Percentiles rank a stretch among this genome's conserved stretches.
Conservation (phyloP, 2,329 filamentous ascomycete species). For the Fusarium redolens region DNA sequence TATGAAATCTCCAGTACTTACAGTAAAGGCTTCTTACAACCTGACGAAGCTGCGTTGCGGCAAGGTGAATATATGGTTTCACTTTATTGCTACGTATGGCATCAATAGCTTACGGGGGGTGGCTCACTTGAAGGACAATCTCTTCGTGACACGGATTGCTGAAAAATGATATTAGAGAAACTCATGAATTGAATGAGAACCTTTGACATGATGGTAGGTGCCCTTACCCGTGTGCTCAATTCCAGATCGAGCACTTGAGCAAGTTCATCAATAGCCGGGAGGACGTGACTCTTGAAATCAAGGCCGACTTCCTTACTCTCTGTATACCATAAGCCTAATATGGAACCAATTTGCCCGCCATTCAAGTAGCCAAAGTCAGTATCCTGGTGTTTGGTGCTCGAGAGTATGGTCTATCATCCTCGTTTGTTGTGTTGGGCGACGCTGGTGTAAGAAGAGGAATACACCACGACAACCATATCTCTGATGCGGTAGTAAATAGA, state of each 20-base stretch:
- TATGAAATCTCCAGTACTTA: no score
- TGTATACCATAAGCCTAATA: rapidly evolving
- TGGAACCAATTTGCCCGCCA: no score
- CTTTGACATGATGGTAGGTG: rapidly evolving
- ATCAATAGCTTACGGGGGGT: neutral
- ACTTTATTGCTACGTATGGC: neutral
- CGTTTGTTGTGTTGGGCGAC: neutral
- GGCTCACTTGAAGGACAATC: neutral
- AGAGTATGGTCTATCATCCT: neutral
- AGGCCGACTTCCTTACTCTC: neutral
- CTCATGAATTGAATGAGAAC: rapidly evolving
- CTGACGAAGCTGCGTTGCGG: rapidly evolving
- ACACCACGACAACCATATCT: neutral
- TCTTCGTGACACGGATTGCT: neutral
- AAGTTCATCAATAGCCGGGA: neutral
- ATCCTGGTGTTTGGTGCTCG: neutral
- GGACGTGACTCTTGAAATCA: neutral
- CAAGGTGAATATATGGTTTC: neutral
- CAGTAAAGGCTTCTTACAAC: rapidly evolving
- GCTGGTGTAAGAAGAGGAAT: neutral
- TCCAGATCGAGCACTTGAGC: neutral
- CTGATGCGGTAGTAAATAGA: rapidly evolving
- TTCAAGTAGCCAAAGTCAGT: no score
- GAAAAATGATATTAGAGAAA: neutral
- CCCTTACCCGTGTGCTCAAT: no score